A percentile compares a stretch with the other conserved stretches of the same genome.
Evolutionary conservation across 2,329 filamentous ascomycete genomes (phyloP).

Genomic region (Colletotrichum phormii): DNA sequence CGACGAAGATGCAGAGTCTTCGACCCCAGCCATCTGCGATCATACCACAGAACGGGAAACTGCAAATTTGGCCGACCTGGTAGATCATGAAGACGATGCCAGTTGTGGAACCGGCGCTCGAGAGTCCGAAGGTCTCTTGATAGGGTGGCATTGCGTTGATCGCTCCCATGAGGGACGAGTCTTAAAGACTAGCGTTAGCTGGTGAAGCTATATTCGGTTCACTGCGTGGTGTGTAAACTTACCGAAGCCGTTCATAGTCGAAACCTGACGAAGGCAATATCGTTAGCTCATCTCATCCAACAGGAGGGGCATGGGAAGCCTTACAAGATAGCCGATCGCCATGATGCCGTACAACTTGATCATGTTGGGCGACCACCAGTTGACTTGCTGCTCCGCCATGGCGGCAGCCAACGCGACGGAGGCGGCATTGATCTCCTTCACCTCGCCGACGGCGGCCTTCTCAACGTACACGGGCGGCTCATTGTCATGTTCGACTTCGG

Average conservation of each 20-base stretch:
- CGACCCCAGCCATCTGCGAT: conserved; percentile 62
- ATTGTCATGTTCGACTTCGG: conserved; percentile 33
- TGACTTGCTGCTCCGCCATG: conserved; percentile 40
- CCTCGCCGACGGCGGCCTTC: conserved; percentile 37
- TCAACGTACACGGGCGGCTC: conserved; percentile 15
- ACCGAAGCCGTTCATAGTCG: conserved; percentile 47
- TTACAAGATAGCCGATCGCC: conserved; percentile 40
- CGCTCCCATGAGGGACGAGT: conserved; percentile 52
- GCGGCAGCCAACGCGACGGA: conserved; percentile 50
- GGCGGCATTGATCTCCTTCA: conserved; percentile 49
- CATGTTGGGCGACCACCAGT: conserved; percentile 46
- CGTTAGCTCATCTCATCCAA: background rate
- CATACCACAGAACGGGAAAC: conserved; percentile 60
- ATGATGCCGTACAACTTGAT: conserved; percentile 45
- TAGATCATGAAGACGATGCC: conserved; percentile 59
- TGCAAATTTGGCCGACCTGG: conserved; percentile 59
- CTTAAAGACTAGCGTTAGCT: conserved; percentile 40
- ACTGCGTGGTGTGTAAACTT: background rate
- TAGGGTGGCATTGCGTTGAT: conserved; percentile 61
- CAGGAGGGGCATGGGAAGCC: background rate
- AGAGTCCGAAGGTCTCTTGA: conserved; percentile 56
- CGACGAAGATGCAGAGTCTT: conserved; percentile 62
- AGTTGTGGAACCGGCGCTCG: conserved; percentile 56
- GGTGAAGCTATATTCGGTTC: too few relatives aligned
- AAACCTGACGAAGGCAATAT: conserved; percentile 17